phyloP scores from a whole-genome alignment of 306 rosid species.

The Gillenia trifoliata region DNA sequence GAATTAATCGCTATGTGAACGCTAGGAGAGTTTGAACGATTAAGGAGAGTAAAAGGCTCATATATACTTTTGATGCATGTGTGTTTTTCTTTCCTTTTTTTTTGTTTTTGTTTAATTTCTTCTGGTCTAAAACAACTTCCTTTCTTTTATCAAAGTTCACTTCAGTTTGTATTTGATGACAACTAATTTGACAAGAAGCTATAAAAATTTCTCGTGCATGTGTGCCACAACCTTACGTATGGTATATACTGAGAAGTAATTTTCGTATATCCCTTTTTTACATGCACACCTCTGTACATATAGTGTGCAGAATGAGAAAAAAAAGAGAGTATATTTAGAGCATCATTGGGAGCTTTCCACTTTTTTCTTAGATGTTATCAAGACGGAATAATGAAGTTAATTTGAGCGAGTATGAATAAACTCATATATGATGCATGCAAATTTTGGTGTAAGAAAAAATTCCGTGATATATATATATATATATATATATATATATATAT shows the following conservation, averaged over 20 bases:
- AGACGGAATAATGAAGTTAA: not conserved
- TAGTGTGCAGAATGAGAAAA: not conserved
- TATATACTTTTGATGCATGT: not conserved
- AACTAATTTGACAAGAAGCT: not conserved
- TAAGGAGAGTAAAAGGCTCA: not conserved
- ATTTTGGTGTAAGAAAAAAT: not conserved
- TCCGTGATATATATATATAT: not conserved
- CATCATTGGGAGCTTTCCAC: not conserved
- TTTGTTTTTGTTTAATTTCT: not conserved
- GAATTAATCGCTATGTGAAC: not conserved
- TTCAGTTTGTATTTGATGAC: not conserved
- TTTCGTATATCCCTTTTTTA: not conserved
- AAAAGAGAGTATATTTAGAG: too few species aligned
- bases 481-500: too few species aligned
- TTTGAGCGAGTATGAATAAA: not conserved
- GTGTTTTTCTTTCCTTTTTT: not conserved
- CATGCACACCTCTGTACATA: not conserved
- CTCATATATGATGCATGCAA: not conserved
- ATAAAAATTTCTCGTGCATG: not conserved
- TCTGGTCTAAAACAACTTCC: not conserved
- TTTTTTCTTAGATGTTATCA: not conserved
- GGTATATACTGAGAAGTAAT: too few species aligned
- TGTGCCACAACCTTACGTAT: too few species aligned
- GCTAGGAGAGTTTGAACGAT: not conserved
- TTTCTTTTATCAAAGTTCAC: not conserved